These are phyloP conservation scores for Ambrosia trifida DNA, from an alignment of 129 eudicot species.

Conservation along the genomic window DNA sequence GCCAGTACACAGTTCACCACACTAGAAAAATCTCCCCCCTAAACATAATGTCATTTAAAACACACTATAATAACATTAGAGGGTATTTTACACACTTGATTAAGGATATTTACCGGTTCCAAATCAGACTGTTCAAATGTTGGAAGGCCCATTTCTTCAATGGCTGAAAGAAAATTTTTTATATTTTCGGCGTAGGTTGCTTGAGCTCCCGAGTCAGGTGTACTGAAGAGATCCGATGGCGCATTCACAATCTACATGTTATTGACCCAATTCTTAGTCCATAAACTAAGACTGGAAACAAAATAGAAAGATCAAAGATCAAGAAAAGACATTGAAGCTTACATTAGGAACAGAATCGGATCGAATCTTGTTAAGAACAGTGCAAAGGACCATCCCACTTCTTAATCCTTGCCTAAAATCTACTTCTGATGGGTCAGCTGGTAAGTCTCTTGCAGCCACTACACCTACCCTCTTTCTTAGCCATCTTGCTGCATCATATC, in stretches of 20 bases:
- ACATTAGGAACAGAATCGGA: constrained; percentile 70
- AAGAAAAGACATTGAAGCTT: constrained; percentile 23
- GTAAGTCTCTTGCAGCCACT: constrained; percentile 74
- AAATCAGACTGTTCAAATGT: constrained; percentile 76
- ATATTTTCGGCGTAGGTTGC: constrained; percentile 76
- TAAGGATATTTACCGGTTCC: constrained; percentile 52
- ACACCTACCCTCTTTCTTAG: constrained; percentile 70
- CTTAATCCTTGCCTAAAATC: constrained; percentile 69
- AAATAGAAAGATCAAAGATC: background rate
- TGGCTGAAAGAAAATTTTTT: constrained; percentile 62
- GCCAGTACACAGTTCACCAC: constrained; percentile 69
- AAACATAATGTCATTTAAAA: background rate
- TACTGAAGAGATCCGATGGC: constrained; percentile 47
- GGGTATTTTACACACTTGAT: constrained; percentile 7
- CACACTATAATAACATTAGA: background rate
- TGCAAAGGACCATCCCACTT: constrained; percentile 84
- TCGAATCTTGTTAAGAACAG: constrained; percentile 68
- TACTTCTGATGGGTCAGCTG: constrained; percentile 86
- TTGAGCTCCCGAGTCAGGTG: constrained; percentile 74
- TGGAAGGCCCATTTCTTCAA: constrained; percentile 72
- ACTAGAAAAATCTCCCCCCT: constrained; percentile 81
- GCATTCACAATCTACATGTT: constrained; percentile 58
- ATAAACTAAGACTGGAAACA: background rate
- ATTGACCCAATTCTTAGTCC: background rate
- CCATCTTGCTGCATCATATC: constrained; percentile 90